A percentile compares a stretch with the other conserved stretches of the same genome.
These are phyloP conservation scores for Trichoderma aggressivum DNA, from an alignment of 2,329 filamentous ascomycete genomes.

Conservation along the genomic window DNA sequence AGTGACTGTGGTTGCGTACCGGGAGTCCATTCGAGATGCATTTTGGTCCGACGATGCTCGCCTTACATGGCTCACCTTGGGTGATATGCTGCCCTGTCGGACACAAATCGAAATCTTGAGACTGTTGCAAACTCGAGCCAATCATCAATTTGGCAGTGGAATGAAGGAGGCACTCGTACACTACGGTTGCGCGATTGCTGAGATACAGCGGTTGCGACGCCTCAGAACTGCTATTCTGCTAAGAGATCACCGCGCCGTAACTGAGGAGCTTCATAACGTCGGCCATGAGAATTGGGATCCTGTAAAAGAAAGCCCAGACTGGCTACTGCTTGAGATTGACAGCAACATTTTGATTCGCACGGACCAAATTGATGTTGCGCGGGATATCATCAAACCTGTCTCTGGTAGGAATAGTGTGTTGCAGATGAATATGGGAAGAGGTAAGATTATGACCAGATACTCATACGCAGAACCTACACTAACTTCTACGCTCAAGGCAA, in stretches of 20 bases:
- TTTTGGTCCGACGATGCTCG: neutral
- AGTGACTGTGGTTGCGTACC: neutral
- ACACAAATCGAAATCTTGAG: slow-evolving; percentile 33
- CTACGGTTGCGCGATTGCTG: slow-evolving; percentile 43
- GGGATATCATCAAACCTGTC: slow-evolving; percentile 53
- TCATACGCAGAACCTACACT: neutral
- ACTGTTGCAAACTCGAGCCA: slow-evolving; percentile 36
- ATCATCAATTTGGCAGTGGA: slow-evolving; percentile 29
- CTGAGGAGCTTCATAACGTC: slow-evolving; percentile 5
- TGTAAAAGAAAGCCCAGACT: slow-evolving; percentile 50
- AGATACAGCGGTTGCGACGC: slow-evolving; percentile 9
- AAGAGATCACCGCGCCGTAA: neutral
- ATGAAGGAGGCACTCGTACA: slow-evolving; percentile 41
- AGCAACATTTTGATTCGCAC: slow-evolving; percentile 58
- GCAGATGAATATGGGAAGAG: slow-evolving; percentile 66
- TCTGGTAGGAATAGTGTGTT: slow-evolving; percentile 56
- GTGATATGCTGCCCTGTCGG: slow-evolving; percentile 45
- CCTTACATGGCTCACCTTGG: neutral
- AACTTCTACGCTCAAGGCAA: slow-evolving; percentile 41
- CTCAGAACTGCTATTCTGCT: neutral
- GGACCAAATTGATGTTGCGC: slow-evolving; percentile 60
- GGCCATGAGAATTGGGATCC: slow-evolving; percentile 56
- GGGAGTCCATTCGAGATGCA: neutral
- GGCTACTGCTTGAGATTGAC: slow-evolving; percentile 66
- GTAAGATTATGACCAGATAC: slow-evolving; percentile 25